Base-by-base conservation (phyloP, 495 filamentous ascomycete species). In the Rhypophila decipiens region DNA sequence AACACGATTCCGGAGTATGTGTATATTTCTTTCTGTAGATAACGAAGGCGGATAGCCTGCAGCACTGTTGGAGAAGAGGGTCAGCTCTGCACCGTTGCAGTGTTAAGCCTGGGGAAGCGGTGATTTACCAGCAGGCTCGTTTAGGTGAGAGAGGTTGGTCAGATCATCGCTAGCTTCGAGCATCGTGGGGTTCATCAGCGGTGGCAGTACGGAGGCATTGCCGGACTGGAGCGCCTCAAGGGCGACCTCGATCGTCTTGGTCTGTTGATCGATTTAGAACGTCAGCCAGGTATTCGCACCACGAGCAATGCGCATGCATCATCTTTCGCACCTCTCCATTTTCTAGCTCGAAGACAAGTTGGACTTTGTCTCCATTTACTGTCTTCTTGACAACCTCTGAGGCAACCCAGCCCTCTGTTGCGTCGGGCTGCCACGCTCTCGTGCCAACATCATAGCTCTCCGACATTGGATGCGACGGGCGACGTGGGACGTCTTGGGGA, bases 21-120 rank as follows among this genome's bases (percentile, higher is more conserved):
- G 76, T 99, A 99, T 58, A 99, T 99, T 60, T 99, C 93, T 63
- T 97, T 97, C 64, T 99, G 95, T 46, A 86, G 82, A 74, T 99
- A 99, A 67, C 93, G 88, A 58, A 99, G 81, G 61, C 88, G 90
- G 62, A 99, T 99, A 21, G 93, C 93, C 76, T 99, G 93, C 24
- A 99, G 69, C 44, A 99, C 93, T 97, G 57, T 50, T 47, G 18
- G 19, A 24, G 23, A 45, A 42, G 44, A 42, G 37, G 42, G 57
- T 78, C 55, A 79, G 71, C 54, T 48, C 45, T 44, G 50, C 19
- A 21, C 33, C 33, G 22, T 36, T 23, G 8, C 23, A 18, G 19
- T 22, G 18, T 34, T 38, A 11, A 48, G 36, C 33, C 19, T 27
- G 37, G 24, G 34, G 17, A 11, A 24, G 29, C 11, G 35, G 39